These are phyloP conservation scores for Fusarium veterinarium DNA, from an alignment of 2,329 filamentous ascomycete species.

Conservation along the genomic window DNA sequence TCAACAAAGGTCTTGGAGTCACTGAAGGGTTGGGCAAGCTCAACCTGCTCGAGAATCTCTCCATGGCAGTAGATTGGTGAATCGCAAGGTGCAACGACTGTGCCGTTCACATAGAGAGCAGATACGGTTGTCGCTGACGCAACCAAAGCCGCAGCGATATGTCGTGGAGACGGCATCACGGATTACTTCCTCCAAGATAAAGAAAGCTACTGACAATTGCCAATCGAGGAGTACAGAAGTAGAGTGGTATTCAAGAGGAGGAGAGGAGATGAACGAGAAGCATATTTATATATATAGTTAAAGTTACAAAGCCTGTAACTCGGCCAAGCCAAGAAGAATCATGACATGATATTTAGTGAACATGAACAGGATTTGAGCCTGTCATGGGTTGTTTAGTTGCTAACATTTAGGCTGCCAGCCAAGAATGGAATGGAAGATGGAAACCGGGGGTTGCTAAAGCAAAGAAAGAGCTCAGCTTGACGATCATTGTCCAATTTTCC, in stretches of 20 bases:
- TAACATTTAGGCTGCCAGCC: slow-evolving; percentile 10
- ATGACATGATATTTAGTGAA: slow-evolving; percentile 30
- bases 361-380: slow-evolving; percentile 32
- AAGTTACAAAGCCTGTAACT: slow-evolving; percentile 5
- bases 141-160: slow-evolving; percentile 44
- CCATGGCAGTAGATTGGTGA: slow-evolving; percentile 76
- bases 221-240: slow-evolving; percentile 1
- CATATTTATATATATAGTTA: slow-evolving; percentile 11
- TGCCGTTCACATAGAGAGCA: slow-evolving; percentile 70
- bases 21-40: slow-evolving; percentile 71
- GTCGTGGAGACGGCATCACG: slow-evolving; percentile 44
- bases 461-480: slow-evolving; percentile 19
- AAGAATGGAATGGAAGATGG: slow-evolving; percentile 14
- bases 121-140: slow-evolving; percentile 47
- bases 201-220: not conserved
- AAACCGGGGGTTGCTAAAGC: slow-evolving; percentile 6
- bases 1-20: slow-evolving; percentile 80
- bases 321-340: slow-evolving; percentile 33
- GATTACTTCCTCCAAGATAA: not conserved
- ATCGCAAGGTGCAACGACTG: slow-evolving; percentile 72
- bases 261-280: slow-evolving; percentile 3
- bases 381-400: not conserved
- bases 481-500: slow-evolving; percentile 15
- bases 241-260: not conserved
- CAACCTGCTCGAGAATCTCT: slow-evolving; percentile 69